phyloP scores from a whole-genome alignment of 495 filamentous ascomycete species.

The Penicillium alfredii region DNA sequence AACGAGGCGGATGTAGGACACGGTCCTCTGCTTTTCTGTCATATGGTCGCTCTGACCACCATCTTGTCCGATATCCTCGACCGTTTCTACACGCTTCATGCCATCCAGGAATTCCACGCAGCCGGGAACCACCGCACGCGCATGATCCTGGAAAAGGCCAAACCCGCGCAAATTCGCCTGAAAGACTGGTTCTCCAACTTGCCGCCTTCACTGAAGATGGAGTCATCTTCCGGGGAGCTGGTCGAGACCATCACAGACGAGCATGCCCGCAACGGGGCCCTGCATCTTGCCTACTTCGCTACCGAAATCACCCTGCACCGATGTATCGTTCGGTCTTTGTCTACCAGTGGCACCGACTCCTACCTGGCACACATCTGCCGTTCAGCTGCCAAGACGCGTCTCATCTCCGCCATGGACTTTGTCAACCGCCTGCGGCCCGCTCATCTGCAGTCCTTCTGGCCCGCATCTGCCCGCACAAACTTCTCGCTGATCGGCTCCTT shows the following conservation, averaged over 20 bases:
- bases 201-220: conserved; percentile 49
- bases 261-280: conserved; percentile 43
- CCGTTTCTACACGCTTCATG: conserved; percentile 54
- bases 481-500: conserved; percentile 53
- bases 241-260: conserved; percentile 38
- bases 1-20: conserved; percentile 38
- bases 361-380: conserved; percentile 89
- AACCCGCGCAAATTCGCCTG: conserved; percentile 53
- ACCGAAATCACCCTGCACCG: conserved; percentile 58
- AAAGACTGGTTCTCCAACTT: conserved; percentile 55
- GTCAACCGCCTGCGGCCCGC: conserved; percentile 50
- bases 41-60: conserved; percentile 53
- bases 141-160: conserved; percentile 54
- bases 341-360: conserved; percentile 37
- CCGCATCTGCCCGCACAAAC: conserved; percentile 46
- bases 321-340: conserved; percentile 51
- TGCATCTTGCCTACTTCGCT: conserved; percentile 58
- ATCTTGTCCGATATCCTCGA: conserved; percentile 57
- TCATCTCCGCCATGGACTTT: conserved; percentile 54
- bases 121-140: conserved; percentile 46
- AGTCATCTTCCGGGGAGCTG: conserved; percentile 36
- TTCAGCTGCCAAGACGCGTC: conserved; percentile 60
- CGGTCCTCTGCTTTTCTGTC: conserved; percentile 48
- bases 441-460: conserved; percentile 53
- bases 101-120: conserved; percentile 47